Percentiles rank a stretch among this genome's conserved stretches.
Evolutionary conservation across 2,329 filamentous ascomycete genomes (phyloP).

Genomic region (Aspergillus arachidicola): DNA sequence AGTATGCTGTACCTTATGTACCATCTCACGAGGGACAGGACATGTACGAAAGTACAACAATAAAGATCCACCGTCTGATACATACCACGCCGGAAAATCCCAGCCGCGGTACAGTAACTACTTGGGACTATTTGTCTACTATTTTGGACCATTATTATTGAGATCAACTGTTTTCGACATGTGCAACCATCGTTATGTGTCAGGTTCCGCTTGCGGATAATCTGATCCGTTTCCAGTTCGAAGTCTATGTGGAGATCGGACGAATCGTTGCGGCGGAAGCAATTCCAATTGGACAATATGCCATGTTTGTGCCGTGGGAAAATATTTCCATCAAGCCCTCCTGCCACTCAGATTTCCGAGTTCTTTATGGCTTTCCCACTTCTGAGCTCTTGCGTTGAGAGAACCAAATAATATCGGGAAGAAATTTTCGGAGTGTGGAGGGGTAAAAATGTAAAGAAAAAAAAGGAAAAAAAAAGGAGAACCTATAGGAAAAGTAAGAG

Average conservation of each 20-base stretch:
- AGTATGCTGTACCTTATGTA: neutral
- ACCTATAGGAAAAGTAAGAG: too few relatives aligned
- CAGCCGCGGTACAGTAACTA: too few relatives aligned
- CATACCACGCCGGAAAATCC: neutral
- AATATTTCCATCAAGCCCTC: neutral
- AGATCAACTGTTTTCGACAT: neutral
- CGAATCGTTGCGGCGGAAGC: neutral
- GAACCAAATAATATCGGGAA: neutral
- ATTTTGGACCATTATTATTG: neutral
- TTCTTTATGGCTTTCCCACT: neutral
- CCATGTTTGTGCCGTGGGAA: neutral
- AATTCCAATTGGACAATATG: neutral
- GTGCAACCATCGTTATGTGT: neutral
- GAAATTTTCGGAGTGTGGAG: neutral
- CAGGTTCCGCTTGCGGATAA: neutral
- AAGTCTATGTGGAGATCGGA: neutral
- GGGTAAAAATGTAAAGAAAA: neutral
- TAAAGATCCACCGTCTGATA: neutral
- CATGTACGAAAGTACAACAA: neutral
- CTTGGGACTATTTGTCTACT: neutral
- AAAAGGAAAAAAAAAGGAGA: neutral
- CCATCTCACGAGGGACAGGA: neutral
- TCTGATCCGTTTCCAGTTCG: neutral
- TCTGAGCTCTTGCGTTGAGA: neutral
- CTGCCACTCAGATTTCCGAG: neutral